Evolutionary conservation across 2,329 filamentous ascomycete genomes (phyloP), one percentile per base, ranked within the genome.

Genomic region (Paraphaeosphaeria minitans): DNA sequence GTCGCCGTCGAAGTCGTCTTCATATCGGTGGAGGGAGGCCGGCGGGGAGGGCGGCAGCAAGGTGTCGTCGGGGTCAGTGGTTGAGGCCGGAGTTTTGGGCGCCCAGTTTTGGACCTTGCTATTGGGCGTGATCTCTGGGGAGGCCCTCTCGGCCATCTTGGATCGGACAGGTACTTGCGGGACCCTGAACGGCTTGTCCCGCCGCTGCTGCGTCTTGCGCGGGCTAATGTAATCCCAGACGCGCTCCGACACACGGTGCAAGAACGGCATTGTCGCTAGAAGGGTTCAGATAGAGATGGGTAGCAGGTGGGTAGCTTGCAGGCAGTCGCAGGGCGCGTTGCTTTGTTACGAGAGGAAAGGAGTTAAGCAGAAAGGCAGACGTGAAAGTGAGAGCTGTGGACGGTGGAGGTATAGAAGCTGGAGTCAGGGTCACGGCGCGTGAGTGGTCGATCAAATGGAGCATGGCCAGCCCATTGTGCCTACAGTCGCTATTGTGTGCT

Each of bases 181-280:
- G 41, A 70, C 68, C 55, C 77, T 76, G 72, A 78, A 78, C 5
- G 71, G 70, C 57, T 77, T 75, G 24, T 76, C 67, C 22, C 75
- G 72, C 10, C 69, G 67, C 57, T 74, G 64, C 47, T 72, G 66
- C 9, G 75, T 75, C 65, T 80, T 80, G 48, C 70, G 69, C 12
- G 79, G 79, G 53, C 78, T 79, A 51, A 81, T 68, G 58, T 76
- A 79, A 57, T 71, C 70, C 78, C 78, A 80, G 56, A 81, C 67
- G 49, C 68, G 69, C 50, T 75, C 70, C 9, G 76, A 73, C 7
- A 80, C 63, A 43, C 66, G 58, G 53, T 66, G 64, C 24, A 77
- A 60, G 48, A 75, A 69, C 9, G 69, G 67, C 75, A 77, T 77
- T 46, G 29, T 60, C 24, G 55, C 21, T 29, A 14, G 16, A 29